These are phyloP conservation scores for Aspergillus heteromorphus DNA, from an alignment of 495 filamentous ascomycete species.

Conservation along the genomic window DNA sequence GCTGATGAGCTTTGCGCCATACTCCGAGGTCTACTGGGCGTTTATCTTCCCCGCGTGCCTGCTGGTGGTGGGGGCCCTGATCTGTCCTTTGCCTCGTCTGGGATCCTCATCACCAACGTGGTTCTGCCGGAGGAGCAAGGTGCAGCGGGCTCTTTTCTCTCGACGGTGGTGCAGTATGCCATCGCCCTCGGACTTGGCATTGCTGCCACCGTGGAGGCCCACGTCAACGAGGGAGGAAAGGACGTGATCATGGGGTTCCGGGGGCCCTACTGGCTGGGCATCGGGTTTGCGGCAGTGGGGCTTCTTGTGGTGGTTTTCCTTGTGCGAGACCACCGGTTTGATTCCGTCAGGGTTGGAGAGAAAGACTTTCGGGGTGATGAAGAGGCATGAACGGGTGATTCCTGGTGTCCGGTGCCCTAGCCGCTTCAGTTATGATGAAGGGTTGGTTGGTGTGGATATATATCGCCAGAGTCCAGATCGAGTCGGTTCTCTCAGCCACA, in stretches of 20 bases:
- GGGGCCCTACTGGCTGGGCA: conserved; percentile 18
- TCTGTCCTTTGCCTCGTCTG: conserved; percentile 44
- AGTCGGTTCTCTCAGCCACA: too few relatives aligned
- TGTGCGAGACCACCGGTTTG: conserved; percentile 18
- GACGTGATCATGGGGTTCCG: conserved; percentile 31
- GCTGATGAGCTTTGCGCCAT: conserved; percentile 20
- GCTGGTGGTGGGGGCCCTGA: conserved; percentile 41
- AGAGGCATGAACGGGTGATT: too few relatives aligned
- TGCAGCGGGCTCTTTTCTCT: conserved; percentile 37
- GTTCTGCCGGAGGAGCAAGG: conserved; percentile 40
- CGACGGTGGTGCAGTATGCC: conserved; percentile 42
- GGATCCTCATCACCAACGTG: conserved; percentile 38
- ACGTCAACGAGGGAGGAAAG: conserved; percentile 18
- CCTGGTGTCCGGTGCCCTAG: too few relatives aligned
- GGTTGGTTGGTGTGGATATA: too few relatives aligned
- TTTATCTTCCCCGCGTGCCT: conserved; percentile 35
- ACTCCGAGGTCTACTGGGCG: conserved; percentile 28
- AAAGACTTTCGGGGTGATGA: background rate
- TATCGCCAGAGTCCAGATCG: too few relatives aligned
- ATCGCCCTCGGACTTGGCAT: conserved; percentile 44
- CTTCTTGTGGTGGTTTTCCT: conserved; percentile 19
- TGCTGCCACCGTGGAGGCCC: conserved; percentile 40
- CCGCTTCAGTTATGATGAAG: too few relatives aligned
- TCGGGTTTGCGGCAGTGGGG: conserved; percentile 17
- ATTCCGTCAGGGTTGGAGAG: background rate